Base-by-base conservation (phyloP, 768 basidiomycete species). In the Boletus rubescentipes region DNA sequence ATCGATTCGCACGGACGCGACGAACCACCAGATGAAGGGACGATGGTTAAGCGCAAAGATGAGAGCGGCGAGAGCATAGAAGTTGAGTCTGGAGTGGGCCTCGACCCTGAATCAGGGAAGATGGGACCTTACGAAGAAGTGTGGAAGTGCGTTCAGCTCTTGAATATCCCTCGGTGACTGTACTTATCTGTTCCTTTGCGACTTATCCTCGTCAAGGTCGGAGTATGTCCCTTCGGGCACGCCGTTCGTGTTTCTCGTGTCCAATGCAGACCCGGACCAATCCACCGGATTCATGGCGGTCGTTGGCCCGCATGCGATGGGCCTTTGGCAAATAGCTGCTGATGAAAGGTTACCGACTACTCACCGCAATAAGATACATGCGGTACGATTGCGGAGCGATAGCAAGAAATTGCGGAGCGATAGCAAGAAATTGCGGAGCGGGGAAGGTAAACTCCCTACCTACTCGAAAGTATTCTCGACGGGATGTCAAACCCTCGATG, bases 231-330 rank as follows among this genome's bases (percentile, higher is more conserved):
- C 49, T 35, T 34, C 29, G 43, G 44, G 46, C 20, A 54, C 50
- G 15, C 45, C 46, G 4, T 66, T 55, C 49, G 60, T 32, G 11
- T 67, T 67, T 49, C 57, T 67, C 16, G 46, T 31, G 9, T 59
- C 62, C 11, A 32, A 52, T 38, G 9, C 46, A 14, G 45, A 46
- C 32, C 55, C 58, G 1, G 20, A 26, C 14, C 39, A 34, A 40
- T 62, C 66, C n/a, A 49, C 42, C 5, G 43, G 47, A 37, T 67
- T 65, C 37, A 45, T 67, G 53, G 65, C 49, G 0, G 46, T 67
- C 7, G 29, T 57, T 11, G 62, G 65, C 30, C 37, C 39, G 16
- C 65, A 57, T 46, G 62, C 57, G 18, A 39, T 62, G 23, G 57
- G 55, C 14, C 45, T 64, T 35, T 63, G 53, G 46, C 46, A 46